These are phyloP conservation scores for Colletotrichum neosansevieriae DNA, from an alignment of 2,329 filamentous ascomycete genomes.

Conservation along the genomic window DNA sequence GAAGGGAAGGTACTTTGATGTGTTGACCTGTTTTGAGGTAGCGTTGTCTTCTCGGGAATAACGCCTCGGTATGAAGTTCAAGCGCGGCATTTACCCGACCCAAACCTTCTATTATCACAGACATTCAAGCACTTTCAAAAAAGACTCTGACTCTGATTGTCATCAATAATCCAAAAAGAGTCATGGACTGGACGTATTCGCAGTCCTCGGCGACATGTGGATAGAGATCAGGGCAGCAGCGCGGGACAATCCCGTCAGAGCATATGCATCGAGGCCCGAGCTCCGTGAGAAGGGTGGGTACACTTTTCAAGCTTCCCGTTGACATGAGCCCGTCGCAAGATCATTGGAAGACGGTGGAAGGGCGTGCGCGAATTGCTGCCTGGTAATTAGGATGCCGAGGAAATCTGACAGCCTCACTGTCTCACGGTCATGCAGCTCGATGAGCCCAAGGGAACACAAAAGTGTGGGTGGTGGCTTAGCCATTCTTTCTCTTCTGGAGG, in stretches of 20 bases:
- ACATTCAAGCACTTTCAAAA: no score
- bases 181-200: not conserved
- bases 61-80: not conserved
- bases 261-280: conserved; percentile 20
- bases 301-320: not conserved
- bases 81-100: not conserved
- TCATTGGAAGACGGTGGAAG: not conserved
- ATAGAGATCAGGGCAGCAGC: conserved; percentile 15
- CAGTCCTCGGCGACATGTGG: conserved; percentile 28
- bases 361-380: conserved; percentile 15
- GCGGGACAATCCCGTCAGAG: conserved; percentile 19
- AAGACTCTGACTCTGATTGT: no score
- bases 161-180: no score
- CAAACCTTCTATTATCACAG: no score
- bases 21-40: not conserved
- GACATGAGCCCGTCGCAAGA: conserved; percentile 14
- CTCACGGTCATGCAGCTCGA: not conserved
- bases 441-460: not conserved
- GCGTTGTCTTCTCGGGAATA: conserved; percentile 5
- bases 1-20: not conserved
- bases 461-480: conserved; percentile 8
- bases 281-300: conserved; percentile 6
- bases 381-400: conserved; percentile 26
- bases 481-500: not conserved
- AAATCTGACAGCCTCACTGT: conserved; percentile 33